Base-by-base conservation (phyloP, 768 basidiomycete genomes). In the Hypsizygus marmoreus region DNA sequence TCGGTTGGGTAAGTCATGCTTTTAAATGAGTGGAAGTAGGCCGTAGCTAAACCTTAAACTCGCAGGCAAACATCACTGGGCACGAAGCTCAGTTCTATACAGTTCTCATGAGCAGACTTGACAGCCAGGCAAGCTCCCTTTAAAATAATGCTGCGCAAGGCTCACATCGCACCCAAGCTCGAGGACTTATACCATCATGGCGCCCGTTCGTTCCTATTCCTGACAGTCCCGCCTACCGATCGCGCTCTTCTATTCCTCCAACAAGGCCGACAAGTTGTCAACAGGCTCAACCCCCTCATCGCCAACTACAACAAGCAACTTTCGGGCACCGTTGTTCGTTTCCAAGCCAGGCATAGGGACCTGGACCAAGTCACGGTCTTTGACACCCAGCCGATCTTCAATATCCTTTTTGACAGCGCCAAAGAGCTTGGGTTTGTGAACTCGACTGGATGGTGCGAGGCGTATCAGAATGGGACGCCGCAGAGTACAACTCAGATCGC, bases 191-290 rank as follows among this genome's bases (percentile, higher is more conserved):
- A 76, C 57, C 41, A 59, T 2, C 58, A 66, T 31, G 82, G 82
- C 14, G 82, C 76, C 8, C 75, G 79, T 24, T 75, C 79, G 44
- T 84, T 84, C 66, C 63, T 84, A 13, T 80, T 84, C 65, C 68
- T 84, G 40, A 82, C 76, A 24, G 80, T 85, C 12, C 82, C 82
- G 3, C 80, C 81, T 1, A 68, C 73, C n/a, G 64, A 84, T 40
- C 69, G 80, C 24, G 71, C 81, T 4, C 82, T 82, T 2, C 67
- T 82, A 4, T 59, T 63, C 41, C 48, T 68, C 10, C 58, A 65
- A 53, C 67, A 69, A 74, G 79, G 62, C 46, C 65, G 48, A 47
- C 59, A 43, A 43, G 68, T 55, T 24, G 69, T 71, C 4, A 63
- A 69, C 2, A 62, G 67, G 6, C 58, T 80, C 46, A 59, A 49